phyloP scores from a whole-genome alignment of 129 eudicot species.

The Pittosporum tobira region DNA sequence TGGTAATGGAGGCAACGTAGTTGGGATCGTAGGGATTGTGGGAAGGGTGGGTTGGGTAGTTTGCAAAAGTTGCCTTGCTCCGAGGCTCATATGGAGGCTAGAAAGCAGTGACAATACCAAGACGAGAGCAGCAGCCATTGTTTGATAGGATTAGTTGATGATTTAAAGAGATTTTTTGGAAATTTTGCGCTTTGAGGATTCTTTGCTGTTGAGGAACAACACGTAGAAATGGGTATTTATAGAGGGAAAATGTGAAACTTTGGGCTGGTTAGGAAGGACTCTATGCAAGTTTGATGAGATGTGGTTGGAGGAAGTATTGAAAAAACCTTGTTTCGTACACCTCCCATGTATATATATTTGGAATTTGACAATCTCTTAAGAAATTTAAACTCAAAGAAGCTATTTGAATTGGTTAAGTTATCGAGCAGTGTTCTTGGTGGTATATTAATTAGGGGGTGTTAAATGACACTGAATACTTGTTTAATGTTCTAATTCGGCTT shows the following conservation, averaged over 20 bases:
- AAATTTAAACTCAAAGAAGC: too few relatives aligned
- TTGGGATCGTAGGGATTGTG: not conserved
- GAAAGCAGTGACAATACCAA: not conserved
- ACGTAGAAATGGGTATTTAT: slow-evolving; percentile 5
- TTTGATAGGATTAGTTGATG: not conserved
- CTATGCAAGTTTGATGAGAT: not conserved
- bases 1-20: slow-evolving; percentile 1
- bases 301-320: slow-evolving; percentile 6
- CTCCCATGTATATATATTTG: not conserved
- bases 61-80: slow-evolving; percentile 10
- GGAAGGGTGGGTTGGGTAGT: not conserved
- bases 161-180: not conserved
- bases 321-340: not conserved
- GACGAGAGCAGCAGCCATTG: slow-evolving; percentile 5
- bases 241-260: not conserved
- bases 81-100: slow-evolving; percentile 7
- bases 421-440: too few relatives aligned
- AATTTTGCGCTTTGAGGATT: not conserved
- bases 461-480: too few relatives aligned
- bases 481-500: too few relatives aligned
- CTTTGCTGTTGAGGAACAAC: not conserved
- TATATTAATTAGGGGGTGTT: too few relatives aligned
- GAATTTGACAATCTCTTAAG: too few relatives aligned
- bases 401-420: too few relatives aligned
- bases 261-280: not conserved